Evolutionary conservation across 495 filamentous ascomycete genomes (phyloP), one percentile per base, ranked within the genome.

Genomic region (Penicillium tannophilum): DNA sequence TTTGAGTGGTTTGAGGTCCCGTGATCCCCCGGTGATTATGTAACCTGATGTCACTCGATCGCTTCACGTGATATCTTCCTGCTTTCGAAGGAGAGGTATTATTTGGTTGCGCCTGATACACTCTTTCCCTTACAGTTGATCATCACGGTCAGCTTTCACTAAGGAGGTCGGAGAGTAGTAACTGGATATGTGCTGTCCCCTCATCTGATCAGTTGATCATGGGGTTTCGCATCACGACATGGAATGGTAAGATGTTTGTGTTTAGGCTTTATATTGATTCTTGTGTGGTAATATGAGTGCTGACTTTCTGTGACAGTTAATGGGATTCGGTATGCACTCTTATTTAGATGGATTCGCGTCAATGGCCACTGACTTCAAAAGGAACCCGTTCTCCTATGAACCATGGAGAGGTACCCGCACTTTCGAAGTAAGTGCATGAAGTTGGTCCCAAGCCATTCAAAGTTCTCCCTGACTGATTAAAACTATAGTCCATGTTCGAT

Each of bases 301-400:
- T 63, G 33, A 60, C 48, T 54, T 26, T 42, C 52, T 35, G 28
- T n/a, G 4, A 23, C 48, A 94, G 94, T 97, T 31, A 98, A 97
- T 73, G 93, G 94, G 63, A 97, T 98, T 70, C 86, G 91, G 88
- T 92, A 74, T 54, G 79, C 67, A 10, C 5, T 28, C 6, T 26
- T 6, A n/a, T 44, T 7, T 19, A 4, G n/a, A 42, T 31, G n/a
- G 5, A 36, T 11, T n/a, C 16, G 12, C 11, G 39, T 16, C n/a
- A 6, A 41, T 41, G 39, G 39, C 14, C 14, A 17, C 39, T 41
- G 16, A 41, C 16, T 16, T 41, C 14, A 41, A 7, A 35, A 92
- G 90, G 65, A 98, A 98, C 70, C 94, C 94, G 11, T 97, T 98
- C 70, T 85, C 86, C 20, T 97, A 96, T 70, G 89, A 93, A 72